Base-by-base conservation (phyloP, 805 yeast species). In the Metschnikowia rubicola region DNA sequence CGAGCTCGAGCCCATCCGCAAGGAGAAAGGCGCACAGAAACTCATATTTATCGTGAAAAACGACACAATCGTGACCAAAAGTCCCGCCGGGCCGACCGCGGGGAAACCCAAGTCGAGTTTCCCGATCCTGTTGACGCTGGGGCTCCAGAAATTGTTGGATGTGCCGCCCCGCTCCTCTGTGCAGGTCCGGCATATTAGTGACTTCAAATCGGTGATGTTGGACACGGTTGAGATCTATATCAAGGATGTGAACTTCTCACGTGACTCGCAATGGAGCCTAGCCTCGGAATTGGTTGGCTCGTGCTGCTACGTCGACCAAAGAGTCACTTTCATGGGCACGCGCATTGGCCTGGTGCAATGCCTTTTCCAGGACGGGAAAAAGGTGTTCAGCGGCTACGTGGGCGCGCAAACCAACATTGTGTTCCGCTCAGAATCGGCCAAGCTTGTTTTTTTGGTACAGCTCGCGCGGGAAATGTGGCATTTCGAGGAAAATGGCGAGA, bases 381-480 rank as follows among this genome's bases (percentile, higher is more conserved):
- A 81, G 54, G 74, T 78, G 19, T 80, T 86, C 53, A 86, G 96
- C 9, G 92, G 89, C 0, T 88, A 81, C 58, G 73, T 92, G 39
- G 87, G 91, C 1, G 74, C 73, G 15, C 72, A 80, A 28, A 91
- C 99, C 3, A 85, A 84, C 54, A 69, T 94, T 29, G 88, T 90
- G 0, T 92, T 87, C 63, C 76, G 99, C 39, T 89, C 97, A 1
- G 97, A 92, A 58, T 84, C 96, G 35, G 95, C 97, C 2, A 80
- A 86, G 47, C 70, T 92, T 47, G 79, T 88, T 12, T 86, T 91
- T 41, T 73, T 94, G 52, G 82, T 94, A 42, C 99, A 94, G 62
- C 81, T 91, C 51, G 87, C 97, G 1, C 78, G 86, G 35, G 99
- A 94, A 60, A 94, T 94, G 97, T 94, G 97, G 95, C 89, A 90